Evolutionary conservation across 1,284 basidiomycete genomes (phyloP), one percentile per base, ranked within the genome.

Genomic region (Pterulicium gracile): DNA sequence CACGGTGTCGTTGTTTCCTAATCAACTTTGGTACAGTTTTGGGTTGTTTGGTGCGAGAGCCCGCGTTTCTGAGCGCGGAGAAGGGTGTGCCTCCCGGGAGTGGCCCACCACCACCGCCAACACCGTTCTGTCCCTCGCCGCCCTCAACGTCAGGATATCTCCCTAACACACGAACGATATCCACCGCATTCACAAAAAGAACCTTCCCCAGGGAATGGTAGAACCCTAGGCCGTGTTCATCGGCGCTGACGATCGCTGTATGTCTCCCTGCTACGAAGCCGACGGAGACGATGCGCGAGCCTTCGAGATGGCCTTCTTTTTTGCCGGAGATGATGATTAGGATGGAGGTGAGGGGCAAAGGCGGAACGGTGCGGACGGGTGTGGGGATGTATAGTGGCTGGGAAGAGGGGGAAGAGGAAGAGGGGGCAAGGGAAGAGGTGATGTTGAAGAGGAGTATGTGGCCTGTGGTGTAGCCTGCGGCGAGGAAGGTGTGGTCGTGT

Each of bases 121-220:
- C n/a, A n/a, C n/a, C n/a, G n/a, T n/a, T n/a, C n/a, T n/a, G n/a
- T n/a, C n/a, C n/a, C 5, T 17, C 19, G 18, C 7, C 7, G 47
- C 48, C 42, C 44, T 65, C 67, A 27, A 79, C 75, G 15, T 79
- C 72, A 4, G 88, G 85, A 61, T 98, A 97, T 56, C 85, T 87
- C 0, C 96, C 96, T 3, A 98, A 74, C 50, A 99, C 89, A 13
- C 96, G 81, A 27, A 98, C 76, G 10, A 91, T 92, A 60, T 99
- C 96, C 36, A 88, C 86, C 5, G 93, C 94, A 47, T 96, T 92
- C 13, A 99, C 87, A 51, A 97, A 97, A 15, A 98, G 73, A 4
- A 98, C 86, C 58, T 91, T 94, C 15, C 96, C 94, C 2, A 99
- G 69, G 46, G 87, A 90, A 63, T 98, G 95, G 62, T 92, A 98